Conservation (phyloP, 495 filamentous ascomycete genomes). For the Neurospora discreta region DNA sequence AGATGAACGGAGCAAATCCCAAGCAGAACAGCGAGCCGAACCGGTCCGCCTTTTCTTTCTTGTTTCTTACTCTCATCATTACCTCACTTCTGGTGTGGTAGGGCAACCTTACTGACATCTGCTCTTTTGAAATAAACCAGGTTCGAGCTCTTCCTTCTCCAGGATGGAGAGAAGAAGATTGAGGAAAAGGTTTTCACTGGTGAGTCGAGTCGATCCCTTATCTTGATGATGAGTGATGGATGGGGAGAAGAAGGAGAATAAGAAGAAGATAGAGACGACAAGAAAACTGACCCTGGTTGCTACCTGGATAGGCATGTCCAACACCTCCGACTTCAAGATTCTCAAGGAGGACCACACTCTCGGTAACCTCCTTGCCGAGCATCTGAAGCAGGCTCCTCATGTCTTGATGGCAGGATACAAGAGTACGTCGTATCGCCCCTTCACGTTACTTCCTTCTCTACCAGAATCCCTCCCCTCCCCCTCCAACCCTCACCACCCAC, state of each 20-base stretch:
- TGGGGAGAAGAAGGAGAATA: not conserved
- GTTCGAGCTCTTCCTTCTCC: slow-evolving; percentile 83
- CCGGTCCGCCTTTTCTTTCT: not conserved
- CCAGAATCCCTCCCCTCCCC: no score
- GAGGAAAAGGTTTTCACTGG: slow-evolving; percentile 76
- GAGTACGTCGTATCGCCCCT: slow-evolving; percentile 31
- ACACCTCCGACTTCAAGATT: slow-evolving; percentile 82
- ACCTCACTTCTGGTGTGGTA: not conserved
- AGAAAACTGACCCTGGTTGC: no score
- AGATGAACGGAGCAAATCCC: not conserved
- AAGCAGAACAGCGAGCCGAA: not conserved
- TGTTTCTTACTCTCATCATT: not conserved
- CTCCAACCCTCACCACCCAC: no score
- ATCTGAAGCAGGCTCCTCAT: slow-evolving; percentile 66
- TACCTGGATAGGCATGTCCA: slow-evolving; percentile 48
- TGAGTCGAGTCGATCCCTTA: slow-evolving; percentile 29
- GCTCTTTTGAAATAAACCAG: slow-evolving; percentile 32
- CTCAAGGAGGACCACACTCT: slow-evolving; percentile 97
- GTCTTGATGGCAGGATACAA: slow-evolving; percentile 85
- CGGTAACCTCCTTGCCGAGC: slow-evolving; percentile 73
- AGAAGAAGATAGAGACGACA: no score
- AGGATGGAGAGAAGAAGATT: slow-evolving; percentile 84
- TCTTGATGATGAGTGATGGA: no score
- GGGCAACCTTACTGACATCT: slow-evolving; percentile 8
- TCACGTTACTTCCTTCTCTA: not conserved